Evolutionary conservation across 2,329 filamentous ascomycete genomes (phyloP).

Genomic region (Tolypocladium nubicola): DNA sequence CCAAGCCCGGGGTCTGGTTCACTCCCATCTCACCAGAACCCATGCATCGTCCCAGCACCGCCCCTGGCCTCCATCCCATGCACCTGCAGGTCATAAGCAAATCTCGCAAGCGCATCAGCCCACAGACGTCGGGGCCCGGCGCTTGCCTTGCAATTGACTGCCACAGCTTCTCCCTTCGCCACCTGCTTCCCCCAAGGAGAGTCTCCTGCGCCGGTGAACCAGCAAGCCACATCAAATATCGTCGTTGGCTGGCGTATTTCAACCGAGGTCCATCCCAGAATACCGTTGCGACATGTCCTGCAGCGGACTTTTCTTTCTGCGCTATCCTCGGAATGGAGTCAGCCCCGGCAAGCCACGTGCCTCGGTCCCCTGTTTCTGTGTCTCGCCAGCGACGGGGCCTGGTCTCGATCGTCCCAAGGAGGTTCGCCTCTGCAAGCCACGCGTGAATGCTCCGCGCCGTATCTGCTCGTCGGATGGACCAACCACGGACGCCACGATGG

Average conservation of each 20-base stretch:
- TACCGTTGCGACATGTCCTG: not conserved
- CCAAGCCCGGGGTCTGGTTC: too few species aligned
- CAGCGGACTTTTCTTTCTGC: not conserved
- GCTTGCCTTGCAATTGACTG: not conserved
- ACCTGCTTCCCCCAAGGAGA: not conserved
- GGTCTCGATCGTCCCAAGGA: not conserved
- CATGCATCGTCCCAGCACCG: too few species aligned
- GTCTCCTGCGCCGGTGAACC: not conserved
- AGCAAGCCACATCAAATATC: not conserved
- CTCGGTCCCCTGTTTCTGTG: not conserved
- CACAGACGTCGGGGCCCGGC: not conserved
- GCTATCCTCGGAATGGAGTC: not conserved
- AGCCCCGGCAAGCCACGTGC: not conserved
- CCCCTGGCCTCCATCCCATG: too few species aligned
- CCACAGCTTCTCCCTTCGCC: not conserved
- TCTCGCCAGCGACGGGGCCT: not conserved
- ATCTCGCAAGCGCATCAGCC: not conserved
- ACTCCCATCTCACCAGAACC: too few species aligned
- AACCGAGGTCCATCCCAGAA: not conserved
- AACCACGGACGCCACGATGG: not conserved
- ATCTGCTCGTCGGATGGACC: not conserved
- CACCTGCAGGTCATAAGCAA: not conserved
- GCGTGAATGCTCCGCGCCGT: not conserved
- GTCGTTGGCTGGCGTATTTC: not conserved
- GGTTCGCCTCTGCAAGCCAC: not conserved